Evolutionary conservation across 495 filamentous ascomycete species (phyloP).

Genomic region (Peziza echinospora): DNA sequence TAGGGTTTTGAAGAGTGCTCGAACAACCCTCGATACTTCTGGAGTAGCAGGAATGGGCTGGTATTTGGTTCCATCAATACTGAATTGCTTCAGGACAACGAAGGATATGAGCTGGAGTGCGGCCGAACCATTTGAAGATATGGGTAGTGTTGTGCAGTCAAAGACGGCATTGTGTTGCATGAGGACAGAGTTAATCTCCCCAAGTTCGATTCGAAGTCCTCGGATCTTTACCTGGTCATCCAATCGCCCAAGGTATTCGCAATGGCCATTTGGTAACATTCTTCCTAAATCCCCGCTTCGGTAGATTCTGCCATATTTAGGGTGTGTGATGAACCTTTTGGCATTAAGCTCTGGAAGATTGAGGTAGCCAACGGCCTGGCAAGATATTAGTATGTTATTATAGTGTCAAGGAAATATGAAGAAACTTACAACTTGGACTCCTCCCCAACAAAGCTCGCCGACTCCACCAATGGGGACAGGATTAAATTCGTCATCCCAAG

Average conservation of each 20-base stretch:
- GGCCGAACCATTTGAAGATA: conserved; percentile 15
- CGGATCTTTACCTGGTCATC: conserved; percentile 29
- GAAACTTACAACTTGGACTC: conserved; percentile 39
- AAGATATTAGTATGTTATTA: not conserved
- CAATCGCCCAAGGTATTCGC: conserved; percentile 23
- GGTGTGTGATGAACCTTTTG: conserved; percentile 42
- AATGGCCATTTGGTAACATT: conserved; percentile 39
- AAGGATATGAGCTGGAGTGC: conserved; percentile 29
- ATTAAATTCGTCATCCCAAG: conserved; percentile 20
- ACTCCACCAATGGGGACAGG: conserved; percentile 42
- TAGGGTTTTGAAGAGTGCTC: conserved; percentile 25
- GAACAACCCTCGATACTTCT: conserved; percentile 7
- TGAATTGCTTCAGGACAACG: conserved; percentile 11
- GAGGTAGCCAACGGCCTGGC: conserved; percentile 42
- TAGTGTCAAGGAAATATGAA: not conserved
- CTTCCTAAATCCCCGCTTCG: conserved; percentile 51
- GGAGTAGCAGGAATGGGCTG: conserved; percentile 4
- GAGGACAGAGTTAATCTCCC: conserved; percentile 44
- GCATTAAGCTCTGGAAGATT: conserved; percentile 32
- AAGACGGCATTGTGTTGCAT: conserved; percentile 21
- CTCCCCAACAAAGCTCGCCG: conserved; percentile 70
- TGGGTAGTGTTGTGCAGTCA: conserved; percentile 33
- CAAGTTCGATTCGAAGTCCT: conserved; percentile 32
- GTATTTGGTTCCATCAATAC: conserved; percentile 1
- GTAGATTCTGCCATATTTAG: conserved; percentile 43